Evolutionary conservation across 352 stramenopile species (phyloP), one percentile per base, ranked within the genome.

Genomic region (Phytophthora ramorum): DNA sequence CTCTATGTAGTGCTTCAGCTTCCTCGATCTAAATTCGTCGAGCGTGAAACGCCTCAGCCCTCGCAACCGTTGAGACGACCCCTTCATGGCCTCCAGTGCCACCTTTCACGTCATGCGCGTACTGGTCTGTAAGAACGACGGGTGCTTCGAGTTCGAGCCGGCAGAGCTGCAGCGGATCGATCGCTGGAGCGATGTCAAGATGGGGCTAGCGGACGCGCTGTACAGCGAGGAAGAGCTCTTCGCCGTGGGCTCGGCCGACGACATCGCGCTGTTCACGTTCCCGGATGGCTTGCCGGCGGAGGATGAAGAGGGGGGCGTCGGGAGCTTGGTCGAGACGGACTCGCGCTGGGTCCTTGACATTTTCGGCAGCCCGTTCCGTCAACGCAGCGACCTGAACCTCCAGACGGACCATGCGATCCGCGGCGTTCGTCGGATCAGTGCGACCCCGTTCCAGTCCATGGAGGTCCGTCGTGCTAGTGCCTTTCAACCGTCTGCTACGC

Each of bases 321-420:
- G 17, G 7, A 61, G 37, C n/a, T 58, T 81, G 2, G 26, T 89
- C 1, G 38, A 60, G 3, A 13, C 66, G 0, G 74, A 86, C 7
- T 90, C 83, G 44, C 82, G 79, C n/a, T 92, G 81, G 81, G 85
- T 92, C 20, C 76, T 93, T 35, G 85, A 91, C 43, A 93, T 93
- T 56, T 92, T 93, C 54, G 75, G 72, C 49, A 69, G 71, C 43
- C 69, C 81, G n/a, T 78, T 91, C 40, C 72, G 75, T 32, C 73
- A 76, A 47, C 68, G 72, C 50, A 83, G 69, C 26, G 75, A 89
- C 35, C 63, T 89, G 9, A 76, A 73, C 14, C 53, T 89, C 26
- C 83, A 90, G 43, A 90, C 78, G 0, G 83, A 92, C 51, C 60
- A 78, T 40, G 79, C 71, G 8, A 87, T 90, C 37, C 75, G 77